These are phyloP conservation scores for Cyclanthera cordifolia DNA, from an alignment of 306 rosid species.

Conservation along the genomic window DNA sequence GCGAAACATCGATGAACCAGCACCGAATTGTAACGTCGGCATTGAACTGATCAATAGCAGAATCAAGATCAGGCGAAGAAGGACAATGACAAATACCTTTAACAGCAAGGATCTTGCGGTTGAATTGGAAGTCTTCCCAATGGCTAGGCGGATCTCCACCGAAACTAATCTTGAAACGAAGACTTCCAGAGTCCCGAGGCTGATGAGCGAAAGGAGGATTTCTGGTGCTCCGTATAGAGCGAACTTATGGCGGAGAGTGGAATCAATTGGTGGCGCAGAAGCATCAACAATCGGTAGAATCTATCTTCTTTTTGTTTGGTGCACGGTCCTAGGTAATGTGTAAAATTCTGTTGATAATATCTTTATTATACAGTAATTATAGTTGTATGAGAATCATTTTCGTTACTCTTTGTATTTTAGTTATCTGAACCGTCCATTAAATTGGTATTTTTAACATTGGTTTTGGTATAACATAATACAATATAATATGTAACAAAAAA, in stretches of 20 bases:
- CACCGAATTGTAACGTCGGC: conserved; percentile 42
- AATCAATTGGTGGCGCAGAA: conserved; percentile 60
- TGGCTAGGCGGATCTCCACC: conserved; percentile 76
- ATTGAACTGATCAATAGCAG: conserved; percentile 38
- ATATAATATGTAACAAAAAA: no score
- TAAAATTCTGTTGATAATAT: no score
- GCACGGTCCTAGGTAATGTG: no score
- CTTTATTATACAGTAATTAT: no score
- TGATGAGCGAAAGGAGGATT: conserved; percentile 78
- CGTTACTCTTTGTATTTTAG: no score
- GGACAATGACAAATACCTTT: conserved; percentile 88
- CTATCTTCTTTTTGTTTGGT: no score
- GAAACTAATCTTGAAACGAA: conserved; percentile 69
- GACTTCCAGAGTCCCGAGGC: conserved; percentile 83
- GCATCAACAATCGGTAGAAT: conserved; percentile 66
- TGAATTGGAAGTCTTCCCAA: conserved; percentile 94
- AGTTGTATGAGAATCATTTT: no score
- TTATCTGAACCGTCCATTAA: no score
- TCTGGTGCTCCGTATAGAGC: conserved; percentile 90
- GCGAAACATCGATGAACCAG: conserved; percentile 86
- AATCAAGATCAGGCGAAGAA: conserved; percentile 71
- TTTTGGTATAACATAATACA: no score
- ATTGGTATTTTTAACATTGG: no score
- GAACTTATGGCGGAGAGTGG: conserved; percentile 79
- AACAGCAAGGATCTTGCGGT: conserved; percentile 72